phyloP scores from a whole-genome alignment of 768 basidiomycete genomes.

The Boletus sensibilis region DNA sequence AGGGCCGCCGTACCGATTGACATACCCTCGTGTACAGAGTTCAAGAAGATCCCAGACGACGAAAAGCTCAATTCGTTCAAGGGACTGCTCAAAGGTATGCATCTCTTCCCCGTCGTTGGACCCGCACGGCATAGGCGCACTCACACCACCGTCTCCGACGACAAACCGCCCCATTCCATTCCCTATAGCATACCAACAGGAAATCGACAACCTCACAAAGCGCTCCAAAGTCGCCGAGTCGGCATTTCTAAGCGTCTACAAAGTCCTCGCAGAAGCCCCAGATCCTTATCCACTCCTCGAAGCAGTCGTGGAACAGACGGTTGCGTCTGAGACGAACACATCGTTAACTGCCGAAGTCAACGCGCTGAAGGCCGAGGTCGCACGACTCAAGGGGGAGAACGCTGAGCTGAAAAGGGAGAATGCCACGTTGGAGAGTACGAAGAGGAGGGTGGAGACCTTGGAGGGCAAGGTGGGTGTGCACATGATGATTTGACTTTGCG shows the following conservation, averaged over 20 bases:
- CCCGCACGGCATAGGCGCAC: not conserved
- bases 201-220: constrained; percentile 94
- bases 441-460: constrained; percentile 76
- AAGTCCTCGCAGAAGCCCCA: constrained; percentile 92
- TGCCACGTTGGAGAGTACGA: constrained; percentile 59
- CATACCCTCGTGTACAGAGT: constrained; percentile 53
- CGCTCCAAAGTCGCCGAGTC: constrained; percentile 92
- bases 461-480: constrained; percentile 68
- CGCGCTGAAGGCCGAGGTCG: constrained; percentile 72
- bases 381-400: constrained; percentile 78
- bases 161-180: not conserved
- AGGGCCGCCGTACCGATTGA: not conserved
- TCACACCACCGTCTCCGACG: no score
- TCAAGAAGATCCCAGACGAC: constrained; percentile 90
- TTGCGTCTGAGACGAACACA: constrained; percentile 52
- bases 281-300: constrained; percentile 97
- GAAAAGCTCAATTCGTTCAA: constrained; percentile 90
- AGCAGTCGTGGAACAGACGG: constrained; percentile 93
- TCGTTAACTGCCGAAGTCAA: constrained; percentile 60
- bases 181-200: constrained; percentile 82
- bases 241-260: constrained; percentile 96
- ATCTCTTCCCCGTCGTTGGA: not conserved
- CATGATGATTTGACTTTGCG: not conserved
- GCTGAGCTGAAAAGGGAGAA: constrained; percentile 74
- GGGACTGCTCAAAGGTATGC: constrained; percentile 78